phyloP scores from a whole-genome alignment of 2,329 filamentous ascomycete genomes.

The Fusarium setosum region DNA sequence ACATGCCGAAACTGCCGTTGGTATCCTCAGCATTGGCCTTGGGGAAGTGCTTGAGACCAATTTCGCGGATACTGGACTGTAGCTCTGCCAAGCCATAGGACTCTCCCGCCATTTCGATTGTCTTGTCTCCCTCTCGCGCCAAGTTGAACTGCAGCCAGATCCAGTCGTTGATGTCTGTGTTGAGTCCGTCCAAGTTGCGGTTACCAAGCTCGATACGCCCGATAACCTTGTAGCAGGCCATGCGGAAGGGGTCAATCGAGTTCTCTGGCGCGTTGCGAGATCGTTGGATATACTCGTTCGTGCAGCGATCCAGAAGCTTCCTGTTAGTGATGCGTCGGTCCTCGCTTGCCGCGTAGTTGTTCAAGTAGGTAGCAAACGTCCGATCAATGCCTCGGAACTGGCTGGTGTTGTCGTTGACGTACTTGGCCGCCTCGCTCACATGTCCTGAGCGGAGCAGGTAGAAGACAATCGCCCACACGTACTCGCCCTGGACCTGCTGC shows the following conservation, averaged over 20 bases:
- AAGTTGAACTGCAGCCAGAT: conserved; percentile 79
- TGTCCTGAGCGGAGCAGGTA: conserved; percentile 90
- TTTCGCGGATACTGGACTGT: conserved; percentile 84
- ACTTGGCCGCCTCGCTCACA: conserved; percentile 84
- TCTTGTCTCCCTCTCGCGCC: conserved; percentile 72
- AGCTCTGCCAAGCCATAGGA: conserved; percentile 75
- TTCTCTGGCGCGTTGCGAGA: conserved; percentile 86
- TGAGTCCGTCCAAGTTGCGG: conserved; percentile 71
- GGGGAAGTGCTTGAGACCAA: conserved; percentile 90
- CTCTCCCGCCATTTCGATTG: conserved; percentile 73
- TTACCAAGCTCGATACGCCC: conserved; percentile 79
- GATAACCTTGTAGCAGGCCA: conserved; percentile 98
- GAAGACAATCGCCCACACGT: conserved; percentile 94
- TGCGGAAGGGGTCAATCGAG: conserved; percentile 91
- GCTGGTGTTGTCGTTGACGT: conserved; percentile 81
- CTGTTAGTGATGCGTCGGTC: conserved; percentile 79
- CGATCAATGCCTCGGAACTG: conserved; percentile 92
- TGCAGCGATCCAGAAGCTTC: conserved; percentile 87
- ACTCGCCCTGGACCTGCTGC: conserved; percentile 83
- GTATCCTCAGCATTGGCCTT: conserved; percentile 81
- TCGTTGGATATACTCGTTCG: conserved; percentile 88
- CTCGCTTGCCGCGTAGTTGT: conserved; percentile 80
- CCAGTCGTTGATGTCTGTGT: conserved; percentile 76
- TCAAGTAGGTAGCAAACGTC: conserved; percentile 88
- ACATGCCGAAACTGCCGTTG: conserved; percentile 85